Evolutionary conservation across 106 monocot genomes (phyloP).

Genomic region (Dendrobium huoshanense): DNA sequence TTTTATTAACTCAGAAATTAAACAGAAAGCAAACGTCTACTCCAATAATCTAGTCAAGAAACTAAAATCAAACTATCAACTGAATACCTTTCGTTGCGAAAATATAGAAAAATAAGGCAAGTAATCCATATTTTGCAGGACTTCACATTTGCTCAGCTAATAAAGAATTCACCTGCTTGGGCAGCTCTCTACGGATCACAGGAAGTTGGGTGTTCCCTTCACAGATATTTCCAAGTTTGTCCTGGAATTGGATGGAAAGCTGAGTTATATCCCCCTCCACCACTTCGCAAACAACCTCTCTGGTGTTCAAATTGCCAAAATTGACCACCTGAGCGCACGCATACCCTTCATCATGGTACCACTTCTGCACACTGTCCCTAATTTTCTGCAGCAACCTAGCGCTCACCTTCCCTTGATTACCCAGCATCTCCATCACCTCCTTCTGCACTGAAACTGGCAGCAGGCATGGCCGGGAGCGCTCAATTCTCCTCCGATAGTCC

Average conservation of each 20-base stretch:
- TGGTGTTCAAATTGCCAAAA: slow-evolving; percentile 92
- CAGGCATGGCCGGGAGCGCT: slow-evolving; percentile 64
- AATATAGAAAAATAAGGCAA: neutral
- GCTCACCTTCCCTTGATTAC: slow-evolving; percentile 78
- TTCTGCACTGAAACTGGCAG: slow-evolving; percentile 56
- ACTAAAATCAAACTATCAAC: neutral
- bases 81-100: neutral
- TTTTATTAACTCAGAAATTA: neutral
- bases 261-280: slow-evolving; percentile 95
- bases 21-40: neutral
- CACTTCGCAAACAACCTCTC: slow-evolving; percentile 95
- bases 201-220: slow-evolving; percentile 83
- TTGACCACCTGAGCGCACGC: slow-evolving; percentile 96
- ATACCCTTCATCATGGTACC: slow-evolving; percentile 98
- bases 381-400: slow-evolving; percentile 92
- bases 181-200: slow-evolving; percentile 78
- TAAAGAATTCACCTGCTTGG: slow-evolving; percentile 51
- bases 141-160: neutral
- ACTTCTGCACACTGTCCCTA: slow-evolving; percentile 84
- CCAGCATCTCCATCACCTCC: slow-evolving; percentile 75
- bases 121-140: neutral
- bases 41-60: neutral
- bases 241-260: slow-evolving; percentile 77
- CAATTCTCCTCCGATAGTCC: slow-evolving; percentile 68
- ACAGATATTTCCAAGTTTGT: slow-evolving; percentile 88